Evolutionary conservation across 345 rosid species (phyloP).

Genomic region (Salix arbutifolia): DNA sequence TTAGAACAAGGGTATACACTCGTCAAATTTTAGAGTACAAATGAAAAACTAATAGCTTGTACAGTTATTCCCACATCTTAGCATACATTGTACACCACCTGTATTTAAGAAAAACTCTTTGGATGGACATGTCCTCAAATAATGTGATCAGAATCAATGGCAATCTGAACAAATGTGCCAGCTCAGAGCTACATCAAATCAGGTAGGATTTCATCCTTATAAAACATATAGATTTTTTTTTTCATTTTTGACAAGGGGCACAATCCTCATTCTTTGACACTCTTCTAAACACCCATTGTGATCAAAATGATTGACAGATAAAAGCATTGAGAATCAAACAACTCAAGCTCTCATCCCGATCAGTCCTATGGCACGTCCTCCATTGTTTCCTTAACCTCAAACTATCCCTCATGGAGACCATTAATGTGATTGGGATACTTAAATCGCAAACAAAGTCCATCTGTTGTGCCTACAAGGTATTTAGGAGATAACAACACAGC

Average conservation of each 20-base stretch:
- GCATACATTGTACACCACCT: neutral
- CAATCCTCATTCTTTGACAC: neutral
- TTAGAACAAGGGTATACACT: neutral
- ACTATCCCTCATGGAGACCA: neutral
- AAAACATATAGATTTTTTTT: too few relatives aligned
- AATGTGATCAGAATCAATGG: neutral
- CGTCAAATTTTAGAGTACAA: neutral
- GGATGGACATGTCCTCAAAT: neutral
- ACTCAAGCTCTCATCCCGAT: neutral
- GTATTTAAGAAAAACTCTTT: neutral
- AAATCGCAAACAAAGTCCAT: neutral
- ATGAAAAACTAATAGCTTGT: neutral
- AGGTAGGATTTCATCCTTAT: too few relatives aligned
- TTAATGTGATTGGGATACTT: neutral
- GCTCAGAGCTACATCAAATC: too few relatives aligned
- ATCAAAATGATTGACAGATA: neutral
- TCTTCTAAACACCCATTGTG: neutral
- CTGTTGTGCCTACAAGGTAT: neutral
- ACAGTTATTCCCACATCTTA: neutral
- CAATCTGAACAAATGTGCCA: neutral
- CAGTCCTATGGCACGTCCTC: neutral
- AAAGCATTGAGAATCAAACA: neutral
- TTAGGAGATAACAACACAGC: neutral
- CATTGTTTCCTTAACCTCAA: neutral
- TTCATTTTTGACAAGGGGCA: neutral